These are phyloP conservation scores for Rheum nobile DNA, from an alignment of 148 eudicot species.

Conservation along the genomic window DNA sequence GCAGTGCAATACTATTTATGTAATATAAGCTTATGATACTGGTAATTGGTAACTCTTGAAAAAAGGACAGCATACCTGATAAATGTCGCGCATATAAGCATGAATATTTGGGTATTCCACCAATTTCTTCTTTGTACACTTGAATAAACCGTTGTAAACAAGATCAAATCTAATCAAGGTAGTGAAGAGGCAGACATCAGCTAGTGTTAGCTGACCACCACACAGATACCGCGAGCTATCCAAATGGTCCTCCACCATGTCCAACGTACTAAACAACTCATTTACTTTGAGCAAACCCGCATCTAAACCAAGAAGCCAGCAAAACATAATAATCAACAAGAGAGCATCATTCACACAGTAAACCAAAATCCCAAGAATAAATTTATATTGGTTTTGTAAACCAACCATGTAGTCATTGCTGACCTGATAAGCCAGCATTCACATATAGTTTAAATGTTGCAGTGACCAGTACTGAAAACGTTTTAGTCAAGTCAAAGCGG, in stretches of 20 bases:
- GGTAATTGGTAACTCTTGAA: too few relatives aligned
- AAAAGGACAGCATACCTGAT: slow-evolving; percentile 49
- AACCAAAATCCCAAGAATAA: neutral
- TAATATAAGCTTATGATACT: too few relatives aligned
- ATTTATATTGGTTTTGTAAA: neutral
- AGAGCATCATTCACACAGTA: neutral
- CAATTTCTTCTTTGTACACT: slow-evolving; percentile 92
- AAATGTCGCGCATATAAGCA: slow-evolving; percentile 71
- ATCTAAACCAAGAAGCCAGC: slow-evolving; percentile 29
- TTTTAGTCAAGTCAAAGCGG: too few relatives aligned
- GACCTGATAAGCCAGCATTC: too few relatives aligned
- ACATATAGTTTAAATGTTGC: too few relatives aligned
- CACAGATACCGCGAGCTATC: slow-evolving; percentile 56
- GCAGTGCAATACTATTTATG: neutral
- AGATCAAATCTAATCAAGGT: slow-evolving; percentile 88
- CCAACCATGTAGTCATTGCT: neutral
- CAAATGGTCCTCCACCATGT: slow-evolving; percentile 68
- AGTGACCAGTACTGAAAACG: too few relatives aligned
- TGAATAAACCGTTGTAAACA: slow-evolving; percentile 86
- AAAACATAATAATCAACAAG: neutral
- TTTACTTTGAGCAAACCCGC: slow-evolving; percentile 93
- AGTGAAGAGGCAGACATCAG: slow-evolving; percentile 86
- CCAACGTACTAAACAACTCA: slow-evolving; percentile 59
- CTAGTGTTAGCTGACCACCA: slow-evolving; percentile 69
- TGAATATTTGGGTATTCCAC: slow-evolving; percentile 78